phyloP scores from a whole-genome alignment of 2,329 filamentous ascomycete genomes.

The Microdochium bolleyi region DNA sequence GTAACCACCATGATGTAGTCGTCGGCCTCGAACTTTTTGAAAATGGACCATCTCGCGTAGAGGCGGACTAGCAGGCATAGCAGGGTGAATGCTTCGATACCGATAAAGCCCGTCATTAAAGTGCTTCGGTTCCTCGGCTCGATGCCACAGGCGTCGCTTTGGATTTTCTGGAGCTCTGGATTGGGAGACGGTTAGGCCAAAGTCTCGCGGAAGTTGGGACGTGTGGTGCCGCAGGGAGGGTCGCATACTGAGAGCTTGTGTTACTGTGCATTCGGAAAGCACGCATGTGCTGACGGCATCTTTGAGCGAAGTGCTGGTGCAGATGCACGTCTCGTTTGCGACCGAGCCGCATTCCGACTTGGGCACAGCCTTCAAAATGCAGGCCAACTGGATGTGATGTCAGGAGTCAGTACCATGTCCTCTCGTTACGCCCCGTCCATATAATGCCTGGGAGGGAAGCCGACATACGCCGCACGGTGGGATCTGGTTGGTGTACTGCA shows the following conservation, averaged over 20 bases:
- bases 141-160: slow-evolving; percentile 5
- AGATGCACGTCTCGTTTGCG: slow-evolving; percentile 19
- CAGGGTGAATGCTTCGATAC: slow-evolving; percentile 25
- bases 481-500: slow-evolving; percentile 8
- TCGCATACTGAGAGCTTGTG: slow-evolving; percentile 17
- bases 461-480: slow-evolving; percentile 12
- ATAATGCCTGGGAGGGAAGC: neutral
- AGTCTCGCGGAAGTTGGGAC: neutral
- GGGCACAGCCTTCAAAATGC: slow-evolving; percentile 11
- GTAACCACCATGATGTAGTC: slow-evolving; percentile 30
- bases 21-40: slow-evolving; percentile 22
- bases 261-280: slow-evolving; percentile 10
- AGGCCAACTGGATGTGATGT: slow-evolving; percentile 9
- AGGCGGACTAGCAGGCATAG: slow-evolving; percentile 25
- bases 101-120: slow-evolving; percentile 23
- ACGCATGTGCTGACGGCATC: slow-evolving; percentile 13
- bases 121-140: neutral
- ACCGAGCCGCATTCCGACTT: slow-evolving; percentile 13
- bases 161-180: slow-evolving; percentile 10
- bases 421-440: neutral
- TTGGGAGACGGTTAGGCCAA: slow-evolving; percentile 5
- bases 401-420: neutral
- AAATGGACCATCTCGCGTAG: slow-evolving; percentile 23
- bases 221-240: neutral
- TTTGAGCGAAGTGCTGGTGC: slow-evolving; percentile 12